Conservation (phyloP, 2,329 filamentous ascomycete genomes). For the Penicillium griseofulvum region DNA sequence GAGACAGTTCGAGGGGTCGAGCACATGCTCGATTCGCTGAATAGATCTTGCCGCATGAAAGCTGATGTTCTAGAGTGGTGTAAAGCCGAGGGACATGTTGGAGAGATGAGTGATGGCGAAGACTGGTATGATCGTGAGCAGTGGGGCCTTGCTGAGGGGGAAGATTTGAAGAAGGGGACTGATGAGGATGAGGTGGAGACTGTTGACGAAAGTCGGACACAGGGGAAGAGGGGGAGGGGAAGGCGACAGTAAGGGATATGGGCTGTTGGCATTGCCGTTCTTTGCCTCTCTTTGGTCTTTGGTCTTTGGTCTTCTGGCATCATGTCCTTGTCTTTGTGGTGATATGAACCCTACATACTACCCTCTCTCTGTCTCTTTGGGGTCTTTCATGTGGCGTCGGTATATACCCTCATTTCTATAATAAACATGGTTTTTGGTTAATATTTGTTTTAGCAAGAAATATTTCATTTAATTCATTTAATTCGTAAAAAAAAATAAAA, state of each 20-base stretch:
- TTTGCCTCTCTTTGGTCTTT: background rate
- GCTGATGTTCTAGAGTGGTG: conserved; percentile 59
- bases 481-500: background rate
- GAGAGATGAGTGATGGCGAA: conserved; percentile 66
- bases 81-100: conserved; percentile 62
- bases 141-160: conserved; percentile 55
- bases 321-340: background rate
- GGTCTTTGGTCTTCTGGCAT: background rate
- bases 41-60: conserved; percentile 59
- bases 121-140: conserved; percentile 65
- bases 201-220: conserved; percentile 40
- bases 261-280: background rate
- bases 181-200: conserved; percentile 60
- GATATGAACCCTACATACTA: conserved; percentile 1
- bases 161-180: conserved; percentile 59
- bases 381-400: conserved; percentile 9
- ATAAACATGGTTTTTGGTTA: background rate
- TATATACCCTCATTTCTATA: conserved; percentile 10
- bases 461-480: background rate
- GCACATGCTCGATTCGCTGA: conserved; percentile 55
- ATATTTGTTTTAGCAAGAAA: background rate
- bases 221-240: conserved; percentile 40
- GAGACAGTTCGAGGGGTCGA: conserved; percentile 59
- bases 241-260: conserved; percentile 31
- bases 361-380: background rate